Evolutionary conservation across 2,329 filamentous ascomycete genomes (phyloP).

Genomic region (Aurifilum marmelostoma): DNA sequence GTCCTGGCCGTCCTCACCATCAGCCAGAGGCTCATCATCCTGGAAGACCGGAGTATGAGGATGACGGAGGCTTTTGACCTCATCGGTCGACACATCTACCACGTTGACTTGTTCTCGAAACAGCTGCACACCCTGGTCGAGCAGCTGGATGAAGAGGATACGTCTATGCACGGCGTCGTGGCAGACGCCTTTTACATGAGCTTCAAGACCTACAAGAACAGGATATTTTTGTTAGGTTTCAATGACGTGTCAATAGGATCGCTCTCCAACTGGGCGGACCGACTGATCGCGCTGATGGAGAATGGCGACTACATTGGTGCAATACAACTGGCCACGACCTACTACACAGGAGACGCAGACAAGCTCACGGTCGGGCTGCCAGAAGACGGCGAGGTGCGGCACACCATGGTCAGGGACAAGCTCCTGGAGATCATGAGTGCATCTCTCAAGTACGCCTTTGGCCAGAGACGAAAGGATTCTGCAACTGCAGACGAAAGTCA

Average conservation of each 20-base stretch:
- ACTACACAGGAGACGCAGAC: conserved; percentile 89
- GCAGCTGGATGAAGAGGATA: conserved; percentile 82
- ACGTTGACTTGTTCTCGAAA: conserved; percentile 84
- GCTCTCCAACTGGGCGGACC: conserved; percentile 95
- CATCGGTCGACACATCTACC: conserved; percentile 88
- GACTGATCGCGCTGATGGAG: conserved; percentile 92
- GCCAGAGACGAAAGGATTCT: conserved; percentile 60
- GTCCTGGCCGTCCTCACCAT: conserved; percentile 91
- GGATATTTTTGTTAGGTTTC: conserved; percentile 90
- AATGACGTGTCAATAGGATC: conserved; percentile 90
- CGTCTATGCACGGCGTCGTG: conserved; percentile 91
- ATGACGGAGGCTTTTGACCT: conserved; percentile 96
- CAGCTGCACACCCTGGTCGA: conserved; percentile 87
- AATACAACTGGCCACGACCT: conserved; percentile 86
- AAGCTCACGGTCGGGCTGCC: conserved; percentile 93
- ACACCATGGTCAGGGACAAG: conserved; percentile 84
- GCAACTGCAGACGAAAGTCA: conserved; percentile 56
- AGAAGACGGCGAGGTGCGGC: conserved; percentile 75
- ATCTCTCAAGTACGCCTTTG: conserved; percentile 87
- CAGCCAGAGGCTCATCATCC: conserved; percentile 86
- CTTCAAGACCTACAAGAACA: conserved; percentile 91
- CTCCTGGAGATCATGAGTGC: conserved; percentile 91
- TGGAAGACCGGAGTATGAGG: conserved; percentile 86
- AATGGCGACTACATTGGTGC: conserved; percentile 93
- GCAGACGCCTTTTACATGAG: conserved; percentile 99